Percentiles rank a stretch among this genome's conserved stretches.
phyloP scores from a whole-genome alignment of 2,329 filamentous ascomycete species.

The Lasiodiplodia sp. region DNA sequence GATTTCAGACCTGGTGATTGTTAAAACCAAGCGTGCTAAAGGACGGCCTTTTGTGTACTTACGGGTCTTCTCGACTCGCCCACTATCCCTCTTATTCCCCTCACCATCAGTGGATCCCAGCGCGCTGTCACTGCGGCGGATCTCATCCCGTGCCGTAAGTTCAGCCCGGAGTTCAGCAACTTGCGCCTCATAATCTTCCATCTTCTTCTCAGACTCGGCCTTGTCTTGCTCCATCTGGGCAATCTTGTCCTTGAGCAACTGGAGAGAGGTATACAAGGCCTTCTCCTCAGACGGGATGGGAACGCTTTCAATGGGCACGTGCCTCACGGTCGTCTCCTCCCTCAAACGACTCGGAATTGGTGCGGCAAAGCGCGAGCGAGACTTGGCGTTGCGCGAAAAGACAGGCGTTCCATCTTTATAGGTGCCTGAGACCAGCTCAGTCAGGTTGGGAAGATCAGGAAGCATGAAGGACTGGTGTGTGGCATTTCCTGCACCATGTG shows the following conservation, averaged over 20 bases:
- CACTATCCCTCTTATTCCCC: slow-evolving; percentile 48
- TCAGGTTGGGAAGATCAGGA: slow-evolving; percentile 67
- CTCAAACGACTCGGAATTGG: slow-evolving; percentile 37
- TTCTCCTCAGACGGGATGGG: slow-evolving; percentile 69
- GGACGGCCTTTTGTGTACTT: slow-evolving; percentile 44
- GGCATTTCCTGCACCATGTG: slow-evolving; percentile 49
- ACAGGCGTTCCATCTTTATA: slow-evolving; percentile 66
- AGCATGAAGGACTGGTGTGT: slow-evolving; percentile 68
- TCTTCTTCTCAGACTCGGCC: slow-evolving; percentile 56
- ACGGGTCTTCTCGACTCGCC: slow-evolving; percentile 63
- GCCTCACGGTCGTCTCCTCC: slow-evolving; percentile 32
- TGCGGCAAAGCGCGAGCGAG: slow-evolving; percentile 64
- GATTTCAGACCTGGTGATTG: slow-evolving; percentile 61
- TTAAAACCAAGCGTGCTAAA: background rate
- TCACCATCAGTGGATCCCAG: slow-evolving; percentile 58
- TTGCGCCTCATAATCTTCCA: slow-evolving; percentile 61
- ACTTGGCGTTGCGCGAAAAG: slow-evolving; percentile 58
- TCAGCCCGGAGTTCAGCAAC: slow-evolving; percentile 59
- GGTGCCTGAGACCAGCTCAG: slow-evolving; percentile 66
- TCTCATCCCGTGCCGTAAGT: slow-evolving; percentile 51
- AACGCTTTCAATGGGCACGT: slow-evolving; percentile 61
- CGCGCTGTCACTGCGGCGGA: slow-evolving; percentile 56
- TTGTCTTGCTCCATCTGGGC: slow-evolving; percentile 64
- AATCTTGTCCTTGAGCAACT: slow-evolving; percentile 65
- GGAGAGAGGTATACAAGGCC: slow-evolving; percentile 66